phyloP scores from a whole-genome alignment of 1,284 basidiomycete species.

The Leccinum huronense region DNA sequence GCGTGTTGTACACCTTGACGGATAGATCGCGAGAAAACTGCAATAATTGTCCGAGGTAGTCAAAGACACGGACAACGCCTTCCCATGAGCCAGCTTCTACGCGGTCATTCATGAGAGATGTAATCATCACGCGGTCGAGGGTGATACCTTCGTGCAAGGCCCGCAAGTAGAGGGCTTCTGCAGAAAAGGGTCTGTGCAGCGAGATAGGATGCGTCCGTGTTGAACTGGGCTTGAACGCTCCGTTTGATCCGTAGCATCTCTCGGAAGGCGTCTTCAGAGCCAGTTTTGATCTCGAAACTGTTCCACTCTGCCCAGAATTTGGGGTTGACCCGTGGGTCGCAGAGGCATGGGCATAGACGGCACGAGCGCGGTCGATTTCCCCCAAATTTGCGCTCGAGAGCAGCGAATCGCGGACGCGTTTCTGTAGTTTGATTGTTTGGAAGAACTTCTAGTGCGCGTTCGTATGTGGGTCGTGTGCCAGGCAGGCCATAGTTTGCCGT shows the following conservation, averaged over 20 bases:
- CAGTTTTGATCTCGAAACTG: constrained; percentile 95
- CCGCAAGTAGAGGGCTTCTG: constrained; percentile 65
- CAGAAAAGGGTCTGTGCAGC: constrained; percentile 77
- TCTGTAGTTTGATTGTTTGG: constrained; percentile 95
- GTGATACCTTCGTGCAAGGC: constrained; percentile 60
- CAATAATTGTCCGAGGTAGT: constrained; percentile 55
- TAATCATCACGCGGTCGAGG: constrained; percentile 66
- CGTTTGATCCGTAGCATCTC: constrained; percentile 99
- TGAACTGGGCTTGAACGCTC: constrained; percentile 97
- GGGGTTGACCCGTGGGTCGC: constrained; percentile 87
- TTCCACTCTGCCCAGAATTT: constrained; percentile 99
- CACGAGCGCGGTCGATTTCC: constrained; percentile 96
- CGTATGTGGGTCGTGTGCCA: constrained; percentile 95
- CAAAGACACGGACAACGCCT: constrained; percentile 70
- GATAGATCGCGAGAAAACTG: constrained; percentile 41
- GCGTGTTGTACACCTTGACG: constrained; percentile 69
- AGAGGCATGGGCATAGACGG: constrained; percentile 97
- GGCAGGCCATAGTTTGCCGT: constrained; percentile 94
- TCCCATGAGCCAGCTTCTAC: constrained; percentile 81
- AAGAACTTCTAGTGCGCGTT: constrained; percentile 90
- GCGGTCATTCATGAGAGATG: constrained; percentile 80
- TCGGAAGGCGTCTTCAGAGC: constrained; percentile 97
- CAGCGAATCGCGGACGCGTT: constrained; percentile 96
- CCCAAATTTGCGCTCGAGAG: constrained; percentile 95
- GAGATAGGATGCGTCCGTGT: constrained; percentile 90